A percentile compares a stretch with the other conserved stretches of the same genome.
phyloP scores from a whole-genome alignment of 441 rosid genomes.

The Eruca vesicaria region DNA sequence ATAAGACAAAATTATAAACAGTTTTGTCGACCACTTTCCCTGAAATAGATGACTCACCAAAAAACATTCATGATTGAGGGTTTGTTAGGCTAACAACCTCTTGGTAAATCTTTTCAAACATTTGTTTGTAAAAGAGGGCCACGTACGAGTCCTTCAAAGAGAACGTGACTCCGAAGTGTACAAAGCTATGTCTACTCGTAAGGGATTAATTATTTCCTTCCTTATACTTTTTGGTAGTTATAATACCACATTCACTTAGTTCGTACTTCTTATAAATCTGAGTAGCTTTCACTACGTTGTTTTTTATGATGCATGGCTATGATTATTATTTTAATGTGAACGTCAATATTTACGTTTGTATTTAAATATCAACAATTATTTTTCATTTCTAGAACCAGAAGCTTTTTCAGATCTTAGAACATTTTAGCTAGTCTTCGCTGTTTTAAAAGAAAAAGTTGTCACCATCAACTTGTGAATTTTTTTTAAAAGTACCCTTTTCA shows the following conservation, averaged over 20 bases:
- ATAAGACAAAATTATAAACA: conserved; percentile 21
- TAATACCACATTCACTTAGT: too few species aligned
- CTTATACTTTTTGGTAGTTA: neutral
- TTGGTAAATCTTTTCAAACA: neutral
- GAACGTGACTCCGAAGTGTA: conserved; percentile 12
- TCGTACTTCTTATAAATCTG: too few species aligned
- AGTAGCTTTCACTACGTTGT: too few species aligned
- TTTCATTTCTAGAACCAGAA: neutral
- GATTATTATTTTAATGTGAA: too few species aligned
- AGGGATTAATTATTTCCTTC: neutral
- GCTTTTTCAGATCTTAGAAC: neutral
- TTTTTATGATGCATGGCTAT: too few species aligned
- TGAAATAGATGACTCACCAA: conserved; percentile 29
- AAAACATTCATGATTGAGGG: conserved; percentile 14
- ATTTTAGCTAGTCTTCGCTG: neutral
- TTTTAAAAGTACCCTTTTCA: neutral
- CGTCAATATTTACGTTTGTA: too few species aligned
- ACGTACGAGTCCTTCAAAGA: conserved; percentile 1
- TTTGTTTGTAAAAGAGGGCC: neutral
- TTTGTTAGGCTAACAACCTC: conserved; percentile 33
- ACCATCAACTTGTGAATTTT: neutral
- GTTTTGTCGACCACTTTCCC: conserved; percentile 12
- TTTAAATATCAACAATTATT: neutral
- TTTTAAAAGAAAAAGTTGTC: neutral
- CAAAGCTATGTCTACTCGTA: neutral